Evolutionary conservation across 106 monocot genomes (phyloP), one percentile per base, ranked within the genome.

Genomic region (Hemerocallis citrina): DNA sequence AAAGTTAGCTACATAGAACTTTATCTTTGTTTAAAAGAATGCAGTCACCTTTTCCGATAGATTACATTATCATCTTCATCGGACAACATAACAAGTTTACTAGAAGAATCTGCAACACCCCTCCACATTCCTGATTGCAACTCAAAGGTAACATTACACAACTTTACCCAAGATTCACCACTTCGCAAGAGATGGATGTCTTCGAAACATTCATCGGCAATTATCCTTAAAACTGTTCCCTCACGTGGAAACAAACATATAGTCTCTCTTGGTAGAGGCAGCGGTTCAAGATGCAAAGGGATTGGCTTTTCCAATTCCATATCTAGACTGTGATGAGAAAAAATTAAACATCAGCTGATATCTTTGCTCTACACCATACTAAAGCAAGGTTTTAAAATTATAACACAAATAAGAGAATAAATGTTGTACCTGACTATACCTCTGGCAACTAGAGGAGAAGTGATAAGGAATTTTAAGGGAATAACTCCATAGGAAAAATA

Each of bases 51-150:
- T 56, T 77, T 21, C 31, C 75, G 59, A 44, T 57, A 13, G 24
- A 63, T 21, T 51, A 85, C 89, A 54, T 25, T 38, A 41, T 75
- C 44, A 65, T 89, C 73, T 44, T 85, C 69, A 72, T 68, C 49
- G 28, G 93, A 82, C 35, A 93, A 70, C 47, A 77, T 34, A 52
- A 37, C 48, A 32, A 83, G 37, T 70, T 75, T 79, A 54, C 82
- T 77, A 12, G 50, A 77, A 45, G 58, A 51, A 37, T 66, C 52
- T 55, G 85, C 31, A 34, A 77, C 23, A 48, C 79, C 79, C 58
- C 71, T 81, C 93, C 89, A 93, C 30, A 93, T 64, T 38, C 85
- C 93, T 25, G 59, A 85, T 51, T 79, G 57, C 23, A 66, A 36
- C 45, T 68, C 63, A 42, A 76, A 93, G 17, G 32, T 67, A 47